Base-by-base conservation (phyloP, 2,329 filamentous ascomycete genomes). In the Aureobasidium sp. region DNA sequence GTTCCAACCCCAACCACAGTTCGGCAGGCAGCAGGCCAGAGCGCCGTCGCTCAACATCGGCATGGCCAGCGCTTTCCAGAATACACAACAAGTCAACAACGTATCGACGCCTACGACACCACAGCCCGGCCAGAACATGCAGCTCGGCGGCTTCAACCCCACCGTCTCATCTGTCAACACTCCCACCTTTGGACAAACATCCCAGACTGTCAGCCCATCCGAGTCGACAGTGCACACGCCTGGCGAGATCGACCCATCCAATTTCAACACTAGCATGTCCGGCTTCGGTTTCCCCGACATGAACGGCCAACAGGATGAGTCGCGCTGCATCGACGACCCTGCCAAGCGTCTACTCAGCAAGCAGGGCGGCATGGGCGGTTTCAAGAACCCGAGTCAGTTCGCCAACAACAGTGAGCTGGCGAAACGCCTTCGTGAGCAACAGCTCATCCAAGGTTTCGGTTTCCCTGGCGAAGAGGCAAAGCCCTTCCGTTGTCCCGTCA, bases 131-230 rank as follows among this genome's bases (percentile, higher is more conserved):
- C 75, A 77, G 62, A 74, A 74, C 59, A 90, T 93, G 69, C 86
- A 86, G 53, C 85, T 95, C 66, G 88, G 91, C 71, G 90, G 95
- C 73, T 58, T 43, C 55, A 96, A 96, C 72, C 93, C 93, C 17
- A 96, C 92, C 1, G 93, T 97, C 19, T 99, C 94, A 3, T 96
- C 92, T 3, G 93, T 96, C 60, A 97, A 96, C 73, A 97, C 93
- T 0, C 93, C 93, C 0, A 95, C 92, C 0, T 81, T 97, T 61
- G 88, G 88, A 62, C 87, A 91, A 65, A 78, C 81, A 60, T 81
- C 84, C 43, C 81, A 84, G 75, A 73, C 78, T 74, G 66, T 80
- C 77, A 74, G 81, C 63, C 84, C 85, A 25, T 82, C 84, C 60
- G 83, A 87, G 72, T 85, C 85, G 6, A 88, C 86, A 45, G 80